phyloP scores from a whole-genome alignment of 106 monocot species.

The Hemerocallis citrina region DNA sequence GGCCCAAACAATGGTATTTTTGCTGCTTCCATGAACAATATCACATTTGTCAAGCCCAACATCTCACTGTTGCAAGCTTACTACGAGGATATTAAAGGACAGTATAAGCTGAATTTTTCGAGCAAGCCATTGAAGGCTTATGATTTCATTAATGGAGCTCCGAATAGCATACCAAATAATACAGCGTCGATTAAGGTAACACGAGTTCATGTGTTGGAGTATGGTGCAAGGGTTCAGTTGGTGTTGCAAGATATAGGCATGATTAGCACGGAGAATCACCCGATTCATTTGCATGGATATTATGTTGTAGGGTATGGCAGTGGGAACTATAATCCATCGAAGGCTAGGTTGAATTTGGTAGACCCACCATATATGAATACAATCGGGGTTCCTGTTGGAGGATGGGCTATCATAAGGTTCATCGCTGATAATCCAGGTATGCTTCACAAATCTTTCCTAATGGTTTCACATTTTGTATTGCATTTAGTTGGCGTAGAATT shows the following conservation, averaged over 20 bases:
- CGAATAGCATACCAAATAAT: conserved; percentile 18
- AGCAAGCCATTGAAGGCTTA: conserved; percentile 15
- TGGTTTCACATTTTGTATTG: not conserved
- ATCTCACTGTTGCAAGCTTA: conserved; percentile 20
- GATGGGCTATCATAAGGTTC: conserved; percentile 39
- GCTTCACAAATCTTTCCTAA: not conserved
- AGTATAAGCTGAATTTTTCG: conserved; percentile 19
- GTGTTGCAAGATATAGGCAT: conserved; percentile 33
- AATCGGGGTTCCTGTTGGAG: conserved; percentile 31
- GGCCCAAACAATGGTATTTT: conserved; percentile 22
- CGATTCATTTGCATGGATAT: conserved; percentile 41
- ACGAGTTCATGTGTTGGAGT: conserved; percentile 17
- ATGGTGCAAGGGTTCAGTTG: conserved; percentile 21
- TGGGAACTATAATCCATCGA: conserved; percentile 26
- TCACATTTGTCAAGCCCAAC: conserved; percentile 23
- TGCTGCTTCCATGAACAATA: conserved; percentile 27
- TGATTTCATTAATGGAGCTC: conserved; percentile 34
- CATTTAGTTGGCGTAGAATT: not conserved
- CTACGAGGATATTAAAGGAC: conserved; percentile 13
- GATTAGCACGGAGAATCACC: conserved; percentile 35
- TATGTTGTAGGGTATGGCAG: conserved; percentile 32
- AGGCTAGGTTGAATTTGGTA: conserved; percentile 23
- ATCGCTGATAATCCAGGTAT: conserved; percentile 34
- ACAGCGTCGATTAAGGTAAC: conserved; percentile 18
- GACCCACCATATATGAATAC: conserved; percentile 40